Percentiles rank a stretch among this genome's conserved stretches.
Conservation (phyloP, 495 filamentous ascomycete genomes). For the Ascodesmis nigricans region DNA sequence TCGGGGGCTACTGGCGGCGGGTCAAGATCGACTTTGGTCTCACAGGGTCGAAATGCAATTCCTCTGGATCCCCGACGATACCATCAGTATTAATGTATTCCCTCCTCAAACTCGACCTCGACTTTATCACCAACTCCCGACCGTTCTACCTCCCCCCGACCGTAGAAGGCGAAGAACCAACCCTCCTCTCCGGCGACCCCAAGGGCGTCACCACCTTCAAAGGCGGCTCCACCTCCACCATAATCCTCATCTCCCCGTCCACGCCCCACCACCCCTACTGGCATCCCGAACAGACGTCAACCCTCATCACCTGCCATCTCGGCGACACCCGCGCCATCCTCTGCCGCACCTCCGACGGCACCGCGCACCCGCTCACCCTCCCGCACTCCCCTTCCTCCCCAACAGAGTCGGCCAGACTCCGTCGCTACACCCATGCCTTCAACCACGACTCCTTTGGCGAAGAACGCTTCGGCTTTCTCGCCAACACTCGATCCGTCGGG, state of each 20-base stretch:
- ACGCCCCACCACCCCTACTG: conserved; percentile 55
- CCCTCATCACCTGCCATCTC: conserved; percentile 70
- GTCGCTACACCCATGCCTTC: conserved; percentile 66
- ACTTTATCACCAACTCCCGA: conserved; percentile 45
- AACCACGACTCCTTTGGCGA: conserved; percentile 93
- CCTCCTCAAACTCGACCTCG: conserved; percentile 75
- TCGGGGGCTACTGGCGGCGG: conserved; percentile 83
- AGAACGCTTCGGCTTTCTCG: conserved; percentile 79
- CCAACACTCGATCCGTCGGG: conserved; percentile 84
- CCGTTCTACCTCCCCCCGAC: conserved; percentile 11
- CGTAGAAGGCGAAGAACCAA: conserved; percentile 25
- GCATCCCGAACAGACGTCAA: conserved; percentile 67
- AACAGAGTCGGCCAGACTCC: conserved; percentile 55
- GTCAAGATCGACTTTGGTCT: conserved; percentile 53
- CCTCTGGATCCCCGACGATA: conserved; percentile 10
- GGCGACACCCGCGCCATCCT: conserved; percentile 82
- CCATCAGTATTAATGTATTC: conserved; percentile 48
- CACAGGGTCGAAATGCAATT: conserved; percentile 5
- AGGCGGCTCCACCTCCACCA: conserved; percentile 73
- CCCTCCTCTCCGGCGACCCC: conserved; percentile 61
- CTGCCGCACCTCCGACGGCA: conserved; percentile 56
- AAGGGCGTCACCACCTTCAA: conserved; percentile 59
- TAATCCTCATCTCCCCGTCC: conserved; percentile 77
- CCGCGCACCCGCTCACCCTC: conserved; percentile 55
- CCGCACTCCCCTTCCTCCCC: conserved; percentile 84